Base-by-base conservation (phyloP, 1,284 basidiomycete species). In the Microbotryomycetes sp. region DNA sequence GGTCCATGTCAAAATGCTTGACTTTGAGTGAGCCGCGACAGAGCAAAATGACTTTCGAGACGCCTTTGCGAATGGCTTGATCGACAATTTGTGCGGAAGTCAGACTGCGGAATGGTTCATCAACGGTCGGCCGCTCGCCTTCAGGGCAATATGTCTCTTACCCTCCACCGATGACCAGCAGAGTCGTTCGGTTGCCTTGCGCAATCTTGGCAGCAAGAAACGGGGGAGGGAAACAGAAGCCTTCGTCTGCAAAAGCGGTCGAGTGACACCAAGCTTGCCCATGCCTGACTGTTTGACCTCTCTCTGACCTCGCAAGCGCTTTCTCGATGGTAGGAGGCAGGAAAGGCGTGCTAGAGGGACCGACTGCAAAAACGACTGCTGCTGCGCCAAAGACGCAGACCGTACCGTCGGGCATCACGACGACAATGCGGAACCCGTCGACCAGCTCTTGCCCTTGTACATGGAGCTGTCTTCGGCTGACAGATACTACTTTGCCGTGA, bases 81-180 rank as follows among this genome's bases (percentile, higher is more conserved):
- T 75, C 71, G 31, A 68, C 62, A 31, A 76, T 69, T 55, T 77
- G 76, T 1, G 75, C 75, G 5, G 75, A 75, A 3, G 75, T 75
- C 23, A 77, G 70, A 0, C 75, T 68, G 54, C 21, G 11, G 35
- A 15, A 27, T 18, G 9, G 27, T 15, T n/a, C n/a, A 4, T 2
- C 5, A 7, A 16, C 1, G 1, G 45, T 30, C 18, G 51, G 54
- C 41, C 4, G 0, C 15, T 6, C n/a, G 4, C 21, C 27, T 2
- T 9, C 2, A 26, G 23, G 15, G 3, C 45, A 46, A 9, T 7
- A 45, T 5, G 29, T 29, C 21, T 51, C 61, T 54, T 26, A 64
- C 54, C 71, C 76, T 28, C 76, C 76, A 4, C 75, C 76, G 18
- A 76, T 67, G 4, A 76, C 69, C 11, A 75, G 60, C n/a, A 73